These are phyloP conservation scores for Aspergillus heteromorphus DNA, from an alignment of 495 filamentous ascomycete species.

Conservation along the genomic window DNA sequence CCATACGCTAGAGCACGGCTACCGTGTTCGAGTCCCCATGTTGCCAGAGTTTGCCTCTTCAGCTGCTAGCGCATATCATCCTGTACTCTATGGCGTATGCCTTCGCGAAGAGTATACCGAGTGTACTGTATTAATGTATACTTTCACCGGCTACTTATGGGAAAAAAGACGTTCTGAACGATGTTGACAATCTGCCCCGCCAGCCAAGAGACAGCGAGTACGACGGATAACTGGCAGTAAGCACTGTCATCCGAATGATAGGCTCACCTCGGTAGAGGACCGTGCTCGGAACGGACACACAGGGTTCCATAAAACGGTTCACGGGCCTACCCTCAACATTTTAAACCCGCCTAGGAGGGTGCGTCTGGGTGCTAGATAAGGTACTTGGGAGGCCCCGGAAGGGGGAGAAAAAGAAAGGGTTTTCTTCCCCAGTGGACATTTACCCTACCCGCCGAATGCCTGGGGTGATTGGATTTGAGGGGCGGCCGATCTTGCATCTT, in stretches of 20 bases:
- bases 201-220: neutral
- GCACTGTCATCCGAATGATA: neutral
- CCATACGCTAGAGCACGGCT: neutral
- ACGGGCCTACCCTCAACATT: neutral
- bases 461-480: neutral
- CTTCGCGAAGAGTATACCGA: neutral
- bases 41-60: no score
- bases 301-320: slow-evolving; percentile 1
- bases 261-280: neutral
- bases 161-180: neutral
- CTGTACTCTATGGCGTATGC: neutral
- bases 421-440: neutral
- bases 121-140: neutral
- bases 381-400: neutral
- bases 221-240: neutral
- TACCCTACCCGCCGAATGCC: neutral
- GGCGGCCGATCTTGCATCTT: neutral
- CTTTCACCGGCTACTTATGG: neutral
- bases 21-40: no score
- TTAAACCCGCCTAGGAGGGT: neutral
- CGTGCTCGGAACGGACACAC: neutral
- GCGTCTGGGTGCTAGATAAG: neutral
- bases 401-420: neutral
- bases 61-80: neutral
- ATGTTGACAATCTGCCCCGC: neutral